Base-by-base conservation (phyloP, 2,329 filamentous ascomycete genomes). In the Fusarium ambrosium region DNA sequence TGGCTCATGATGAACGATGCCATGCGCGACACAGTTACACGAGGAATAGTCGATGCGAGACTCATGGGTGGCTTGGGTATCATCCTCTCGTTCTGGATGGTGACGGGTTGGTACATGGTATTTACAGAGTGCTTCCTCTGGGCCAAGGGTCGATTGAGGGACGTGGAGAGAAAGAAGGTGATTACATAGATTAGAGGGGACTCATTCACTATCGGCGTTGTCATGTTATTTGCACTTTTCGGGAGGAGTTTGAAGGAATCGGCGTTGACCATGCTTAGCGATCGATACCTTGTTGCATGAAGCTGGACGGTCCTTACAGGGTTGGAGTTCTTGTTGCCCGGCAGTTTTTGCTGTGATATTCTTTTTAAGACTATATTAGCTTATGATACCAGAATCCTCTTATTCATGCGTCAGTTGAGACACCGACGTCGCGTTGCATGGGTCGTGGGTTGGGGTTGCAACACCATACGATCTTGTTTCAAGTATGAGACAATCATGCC, bases 1-100 rank as follows among this genome's bases (percentile, higher is more conserved):
- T 87, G 86, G 86, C 72, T 85, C 20, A 79, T 84, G 76, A 83
- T 85, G 81, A 86, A 80, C 65, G 78, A 83, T 59, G 82, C 81
- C 14, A 60, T 86, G 45, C 82, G 84, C 24, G 81, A 83, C 53
- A 76, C 72, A 2, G 45, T 84, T 22, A 77, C 84, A 22, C 77
- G 79, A 10, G 75, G 83, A 22, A 78, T 88, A 10, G 84, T 86
- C 4, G 83, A 87, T 48, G 85, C 83, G 6, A 84, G 85, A 48
- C 74, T 88, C n/a, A 79, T 83, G 24, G 85, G 85, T 9, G 86
- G 86, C 0, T 73, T 89, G 22, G 83, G 83, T 4, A 76, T 88
- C 24, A 88, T 89, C 59, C 55, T 87, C 24, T 82, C 83, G 2
- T 86, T 87, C 69, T 89, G 87, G 88, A 82, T 82, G 32, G 77